Conservation (phyloP, 2,329 filamentous ascomycete genomes). For the Pseudogymnoascus destructans region DNA sequence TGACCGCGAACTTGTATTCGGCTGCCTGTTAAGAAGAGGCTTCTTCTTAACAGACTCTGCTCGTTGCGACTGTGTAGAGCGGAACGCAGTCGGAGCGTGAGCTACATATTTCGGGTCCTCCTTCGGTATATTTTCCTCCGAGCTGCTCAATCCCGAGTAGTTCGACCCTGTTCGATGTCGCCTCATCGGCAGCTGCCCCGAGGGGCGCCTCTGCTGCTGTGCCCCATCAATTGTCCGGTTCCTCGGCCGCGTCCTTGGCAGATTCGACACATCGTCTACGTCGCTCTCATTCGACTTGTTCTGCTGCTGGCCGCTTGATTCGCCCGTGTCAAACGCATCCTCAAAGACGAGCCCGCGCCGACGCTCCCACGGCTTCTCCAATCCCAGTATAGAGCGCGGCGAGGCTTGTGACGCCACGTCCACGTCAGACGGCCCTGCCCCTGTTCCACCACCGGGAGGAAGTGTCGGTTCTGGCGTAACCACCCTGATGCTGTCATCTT, state of each 20-base stretch:
- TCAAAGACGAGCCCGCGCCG: conserved; percentile 50
- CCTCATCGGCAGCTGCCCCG: not conserved
- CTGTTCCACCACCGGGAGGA: not conserved
- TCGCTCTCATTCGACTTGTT: not conserved
- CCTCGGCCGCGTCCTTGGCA: not conserved
- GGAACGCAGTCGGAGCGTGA: conserved; percentile 25
- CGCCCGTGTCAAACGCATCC: conserved; percentile 38
- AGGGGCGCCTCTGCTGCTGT: conserved; percentile 29
- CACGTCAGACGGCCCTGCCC: not conserved
- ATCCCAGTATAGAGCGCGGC: conserved; percentile 34
- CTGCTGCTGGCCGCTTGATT: conserved; percentile 9
- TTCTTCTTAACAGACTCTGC: conserved; percentile 6
- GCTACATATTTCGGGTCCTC: conserved; percentile 24
- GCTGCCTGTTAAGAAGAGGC: not conserved
- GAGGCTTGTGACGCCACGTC: conserved; percentile 32
- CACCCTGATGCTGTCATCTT: conserved; percentile 32
- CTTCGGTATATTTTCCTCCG: not conserved
- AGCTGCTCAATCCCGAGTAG: not conserved
- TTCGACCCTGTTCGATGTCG: not conserved
- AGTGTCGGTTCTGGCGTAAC: conserved; percentile 1
- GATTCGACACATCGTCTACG: not conserved
- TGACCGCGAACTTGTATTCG: not conserved
- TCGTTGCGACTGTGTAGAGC: not conserved
- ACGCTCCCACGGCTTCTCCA: conserved; percentile 29
- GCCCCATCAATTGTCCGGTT: conserved; percentile 42